Conservation (phyloP, 2,329 filamentous ascomycete species). For the Fusarium incarnatum region DNA sequence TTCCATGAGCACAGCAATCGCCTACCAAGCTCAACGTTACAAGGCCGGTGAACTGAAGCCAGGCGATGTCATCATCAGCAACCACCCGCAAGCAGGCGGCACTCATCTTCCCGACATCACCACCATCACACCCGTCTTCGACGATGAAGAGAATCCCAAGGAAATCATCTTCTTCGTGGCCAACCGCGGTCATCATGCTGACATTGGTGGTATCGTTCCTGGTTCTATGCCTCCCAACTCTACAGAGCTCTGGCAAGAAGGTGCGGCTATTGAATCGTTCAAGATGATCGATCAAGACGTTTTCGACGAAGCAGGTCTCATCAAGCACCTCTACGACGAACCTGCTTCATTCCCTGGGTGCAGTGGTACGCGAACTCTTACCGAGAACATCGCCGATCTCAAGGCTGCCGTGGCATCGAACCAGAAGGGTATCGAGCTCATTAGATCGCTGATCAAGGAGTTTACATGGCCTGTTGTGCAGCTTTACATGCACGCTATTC, state of each 20-base stretch:
- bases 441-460: slow-evolving; percentile 78
- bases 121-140: slow-evolving; percentile 47
- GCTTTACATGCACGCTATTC: slow-evolving; percentile 86
- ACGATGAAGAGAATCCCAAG: slow-evolving; percentile 43
- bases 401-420: slow-evolving; percentile 90
- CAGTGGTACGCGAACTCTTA: slow-evolving; percentile 75
- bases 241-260: slow-evolving; percentile 68
- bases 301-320: slow-evolving; percentile 60
- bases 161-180: slow-evolving; percentile 52
- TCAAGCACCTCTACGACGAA: slow-evolving; percentile 66
- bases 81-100: slow-evolving; percentile 45
- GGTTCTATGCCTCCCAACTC: slow-evolving; percentile 81
- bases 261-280: slow-evolving; percentile 63
- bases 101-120: slow-evolving; percentile 48
- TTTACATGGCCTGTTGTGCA: slow-evolving; percentile 82
- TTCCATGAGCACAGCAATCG: slow-evolving; percentile 40
- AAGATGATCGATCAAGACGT: slow-evolving; percentile 46
- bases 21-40: slow-evolving; percentile 36
- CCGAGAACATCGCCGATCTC: slow-evolving; percentile 86
- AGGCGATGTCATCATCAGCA: slow-evolving; percentile 40
- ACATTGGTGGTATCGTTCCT: slow-evolving; percentile 71
- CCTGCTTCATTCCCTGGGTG: slow-evolving; percentile 43
- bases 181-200: slow-evolving; percentile 51
- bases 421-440: slow-evolving; percentile 83
- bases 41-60: slow-evolving; percentile 38